Conservation (phyloP, 805 yeast genomes). For the Blastobotrys attinorum region DNA sequence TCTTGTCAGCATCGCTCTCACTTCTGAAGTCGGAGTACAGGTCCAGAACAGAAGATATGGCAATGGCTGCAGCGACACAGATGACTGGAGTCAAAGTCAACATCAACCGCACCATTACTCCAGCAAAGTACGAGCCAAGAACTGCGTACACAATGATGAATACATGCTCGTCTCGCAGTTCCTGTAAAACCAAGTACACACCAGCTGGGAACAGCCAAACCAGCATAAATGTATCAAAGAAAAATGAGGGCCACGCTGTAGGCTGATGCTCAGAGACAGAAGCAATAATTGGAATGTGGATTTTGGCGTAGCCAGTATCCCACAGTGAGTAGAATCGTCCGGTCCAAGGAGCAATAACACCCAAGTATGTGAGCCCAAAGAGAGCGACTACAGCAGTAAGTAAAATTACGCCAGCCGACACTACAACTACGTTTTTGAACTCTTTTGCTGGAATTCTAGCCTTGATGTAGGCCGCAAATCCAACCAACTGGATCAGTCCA, state of each 20-base stretch:
- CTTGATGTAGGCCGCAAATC: constrained; percentile 75
- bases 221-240: constrained; percentile 85
- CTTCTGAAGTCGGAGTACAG: constrained; percentile 56
- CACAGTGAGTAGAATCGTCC: constrained; percentile 97
- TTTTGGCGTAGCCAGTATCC: constrained; percentile 97
- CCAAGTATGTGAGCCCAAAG: constrained; percentile 75
- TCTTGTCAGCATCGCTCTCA: constrained; percentile 2
- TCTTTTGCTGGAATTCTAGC: constrained; percentile 62
- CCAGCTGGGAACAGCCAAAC: constrained; percentile 99
- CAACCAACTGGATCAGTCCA: constrained; percentile 86
- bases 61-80: constrained; percentile 87
- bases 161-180: constrained; percentile 83
- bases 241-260: constrained; percentile 99
- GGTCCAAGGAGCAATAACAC: constrained; percentile 98
- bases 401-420: constrained; percentile 50
- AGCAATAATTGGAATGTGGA: constrained; percentile 97
- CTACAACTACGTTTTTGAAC: constrained; percentile 45
- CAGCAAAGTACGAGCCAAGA: constrained; percentile 95
- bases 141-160: constrained; percentile 88
- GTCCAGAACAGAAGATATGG: constrained; percentile 77
- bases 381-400: constrained; percentile 62
- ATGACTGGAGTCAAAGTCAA: constrained; percentile 92
- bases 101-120: constrained; percentile 98
- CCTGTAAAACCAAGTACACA: constrained; percentile 82
- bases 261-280: constrained; percentile 99